Evolutionary conservation across 2,329 filamentous ascomycete genomes (phyloP), one percentile per base, ranked within the genome.

Genomic region (Neoascochyta sp.): DNA sequence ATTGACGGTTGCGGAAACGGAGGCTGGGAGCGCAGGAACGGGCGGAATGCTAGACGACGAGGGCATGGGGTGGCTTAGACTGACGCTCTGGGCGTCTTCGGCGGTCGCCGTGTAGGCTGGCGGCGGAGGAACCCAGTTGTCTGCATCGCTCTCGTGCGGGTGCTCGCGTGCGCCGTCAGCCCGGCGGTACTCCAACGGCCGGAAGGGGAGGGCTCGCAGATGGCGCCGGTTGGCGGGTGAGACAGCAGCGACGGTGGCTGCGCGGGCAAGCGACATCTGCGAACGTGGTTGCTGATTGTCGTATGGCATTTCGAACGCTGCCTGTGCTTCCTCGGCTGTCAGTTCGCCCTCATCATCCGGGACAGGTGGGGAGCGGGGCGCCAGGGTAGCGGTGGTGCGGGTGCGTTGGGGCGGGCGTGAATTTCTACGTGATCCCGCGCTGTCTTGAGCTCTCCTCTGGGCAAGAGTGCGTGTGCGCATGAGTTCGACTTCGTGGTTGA

Each of bases 41-140:
- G 12, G 43, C 22, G 20, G 32, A 27, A 15, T 28, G 10, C 6
- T 24, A 6, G 52, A 38, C n/a, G 56, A 57, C 10, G 57, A 53
- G 15, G 51, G 47, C 16, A 49, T 35, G 1, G 57, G 57, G 39
- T 61, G 55, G 23, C 55, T 63, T 10, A 63, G 35, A 36, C 60
- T 63, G 21, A 63, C 53, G 23, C 58, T 63, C n/a, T 51, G 43
- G 9, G 57, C 43, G 24, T 53, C 61, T 23, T 67, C 56, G n/a
- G 65, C 62, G 0, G 83, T 79, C 32, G 77, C 75, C 22, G 80
- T 77, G 49, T 93, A 93, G 1, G 85, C 85, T 3, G 86, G 86
- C 7, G 86, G 86, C 4, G 86, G 86, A 4, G 86, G 84, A 4
- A 88, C 83, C 86, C 86, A 93, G 48, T 89, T 86, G 50, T 92